Evolutionary conservation across 371 early-diverging fungal species (phyloP), one percentile per base, ranked within the genome.

Genomic region (Circinella umbellata): DNA sequence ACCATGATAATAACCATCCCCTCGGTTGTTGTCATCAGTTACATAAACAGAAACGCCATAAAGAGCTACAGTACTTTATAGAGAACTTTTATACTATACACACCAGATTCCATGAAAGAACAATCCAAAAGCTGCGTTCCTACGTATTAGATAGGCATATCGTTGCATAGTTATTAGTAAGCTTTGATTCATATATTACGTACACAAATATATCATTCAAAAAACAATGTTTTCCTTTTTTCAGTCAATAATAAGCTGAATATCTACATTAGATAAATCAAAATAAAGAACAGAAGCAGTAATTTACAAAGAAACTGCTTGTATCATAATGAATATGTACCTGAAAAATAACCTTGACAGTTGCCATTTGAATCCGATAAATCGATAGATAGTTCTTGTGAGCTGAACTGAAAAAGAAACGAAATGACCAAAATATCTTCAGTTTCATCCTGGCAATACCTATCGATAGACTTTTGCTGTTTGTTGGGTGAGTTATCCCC

Each of bases 401-500:
- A 75, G 47, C 86, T 86, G 47, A 90, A 87, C 37, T 89, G 76
- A 73, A 69, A 18, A 47, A 93, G 73, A 64, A 91, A 92, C 3
- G 91, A 82, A 14, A 93, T 46, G 4, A 89, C 80, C n/a, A 92
- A 75, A 7, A 80, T 78, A 71, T 91, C 88, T 42, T 81, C 83
- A 4, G 78, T 62, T 14, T 73, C 76, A 17, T 70, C 76, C 17
- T 81, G 78, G 67, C 93, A 93, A 74, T 92, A 93, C 3, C 75
- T 70, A 15, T 75, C 81, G 6, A 93, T 77, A 3, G 87, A 74
- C 47, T 80, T 59, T 67, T 81, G 82, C 59, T 68, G 65, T 18
- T 35, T 57, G 34, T 71, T 73, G 4, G 20, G 35, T 49, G 49
- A 18, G 7, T 8, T 7, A 13, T 34, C n/a, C 27, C 57, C 48